Evolutionary conservation across 495 filamentous ascomycete genomes (phyloP).

Genomic region (Neurospora terricola): DNA sequence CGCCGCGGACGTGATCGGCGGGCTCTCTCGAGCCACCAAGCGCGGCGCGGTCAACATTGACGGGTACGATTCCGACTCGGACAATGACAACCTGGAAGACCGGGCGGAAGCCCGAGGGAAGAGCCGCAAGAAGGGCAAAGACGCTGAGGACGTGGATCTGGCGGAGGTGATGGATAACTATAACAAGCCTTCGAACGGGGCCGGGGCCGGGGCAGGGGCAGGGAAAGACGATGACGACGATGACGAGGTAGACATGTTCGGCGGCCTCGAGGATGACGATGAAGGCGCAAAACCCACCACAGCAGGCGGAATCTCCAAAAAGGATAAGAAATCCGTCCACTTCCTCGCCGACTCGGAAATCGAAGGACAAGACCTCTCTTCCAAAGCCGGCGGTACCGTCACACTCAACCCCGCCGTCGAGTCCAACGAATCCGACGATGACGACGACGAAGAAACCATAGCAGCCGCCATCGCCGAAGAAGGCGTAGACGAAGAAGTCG

Average conservation of each 20-base stretch:
- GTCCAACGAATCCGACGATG: constrained; percentile 55
- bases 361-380: constrained; percentile 69
- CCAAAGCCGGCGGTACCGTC: constrained; percentile 62
- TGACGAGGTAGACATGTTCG: constrained; percentile 88
- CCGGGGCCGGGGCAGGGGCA: no score
- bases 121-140: constrained; percentile 31
- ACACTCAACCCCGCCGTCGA: constrained; percentile 33
- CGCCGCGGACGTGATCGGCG: constrained; percentile 87
- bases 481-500: constrained; percentile 76
- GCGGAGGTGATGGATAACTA: constrained; percentile 36
- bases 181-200: constrained; percentile 18
- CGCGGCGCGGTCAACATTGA: constrained; percentile 91
- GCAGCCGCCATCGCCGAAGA: constrained; percentile 54
- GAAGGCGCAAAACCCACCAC: constrained; percentile 40
- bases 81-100: constrained; percentile 78
- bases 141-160: constrained; percentile 32
- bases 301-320: constrained; percentile 29
- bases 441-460: constrained; percentile 62
- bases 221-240: constrained; percentile 45
- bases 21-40: constrained; percentile 64
- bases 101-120: constrained; percentile 48
- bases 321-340: constrained; percentile 71
- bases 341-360: constrained; percentile 73
- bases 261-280: constrained; percentile 55
- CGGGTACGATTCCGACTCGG: constrained; percentile 91